Base-by-base conservation (phyloP, 495 filamentous ascomycete genomes). In the Aspergillus campestris region DNA sequence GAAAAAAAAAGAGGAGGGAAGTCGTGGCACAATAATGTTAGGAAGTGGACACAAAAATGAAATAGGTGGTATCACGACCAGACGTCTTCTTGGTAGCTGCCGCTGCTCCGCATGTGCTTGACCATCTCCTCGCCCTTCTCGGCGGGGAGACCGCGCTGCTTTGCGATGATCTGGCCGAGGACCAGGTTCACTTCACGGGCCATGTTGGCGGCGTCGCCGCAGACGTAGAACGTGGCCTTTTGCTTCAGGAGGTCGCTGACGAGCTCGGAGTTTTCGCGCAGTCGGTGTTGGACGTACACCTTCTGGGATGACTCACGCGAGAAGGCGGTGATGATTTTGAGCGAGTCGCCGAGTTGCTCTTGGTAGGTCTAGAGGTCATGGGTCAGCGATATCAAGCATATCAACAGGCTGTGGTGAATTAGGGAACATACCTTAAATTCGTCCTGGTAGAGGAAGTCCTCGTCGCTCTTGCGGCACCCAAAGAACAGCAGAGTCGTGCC, bases 151-250 rank as follows among this genome's bases (percentile, higher is more conserved):
- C 83, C 84, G 31, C 92, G 77, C 67, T 95, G 77, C 53, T 85
- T 76, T 27, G 89, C 73, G 55, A 97, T 80, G 56, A 97, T 94
- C 62, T 90, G 81, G 30, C 72, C 83, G 14, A 99, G 74, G 6
- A 87, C 76, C 31, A 81, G 71, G 69, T 90, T 97, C 66, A 99
- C 92, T 60, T 97, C 92, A 36, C 94, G 80, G 33, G 92, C 92
- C 92, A 99, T 99, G 70, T 95, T 91, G 39, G 94, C 87, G 6
- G 92, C 92, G 56, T 99, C 92, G 68, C 92, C 92, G 58, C 92
- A 99, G 31, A 99, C 92, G 61, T 99, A 99, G 70, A 99, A 88
- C 66, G 91, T 95, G 11, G 85, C 91, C 58, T 83, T 84, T 61
- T 96, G 87, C 59, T 86, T 72, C 8, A 99, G 73, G 3, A 99